phyloP scores from a whole-genome alignment of 306 rosid species.

The Dryas drummondii region DNA sequence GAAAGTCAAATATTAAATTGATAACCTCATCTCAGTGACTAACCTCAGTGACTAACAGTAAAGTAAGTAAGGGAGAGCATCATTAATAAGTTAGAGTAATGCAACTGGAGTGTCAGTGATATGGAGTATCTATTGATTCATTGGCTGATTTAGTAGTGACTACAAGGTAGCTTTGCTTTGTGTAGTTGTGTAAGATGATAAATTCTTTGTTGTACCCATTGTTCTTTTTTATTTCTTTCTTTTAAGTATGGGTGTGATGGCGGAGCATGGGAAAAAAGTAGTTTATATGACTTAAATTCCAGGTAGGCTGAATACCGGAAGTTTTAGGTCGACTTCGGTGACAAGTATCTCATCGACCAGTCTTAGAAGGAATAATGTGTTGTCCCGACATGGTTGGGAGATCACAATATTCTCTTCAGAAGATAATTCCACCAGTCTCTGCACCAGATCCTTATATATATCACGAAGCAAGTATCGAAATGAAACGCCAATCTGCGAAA shows the following conservation, averaged over 20 bases:
- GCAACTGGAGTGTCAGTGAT: neutral
- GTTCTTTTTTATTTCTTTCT: neutral
- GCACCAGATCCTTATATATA: slow-evolving; percentile 74
- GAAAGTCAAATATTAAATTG: slow-evolving; percentile 12
- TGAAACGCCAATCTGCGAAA: slow-evolving; percentile 59
- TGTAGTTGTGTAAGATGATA: slow-evolving; percentile 1
- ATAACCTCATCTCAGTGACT: neutral
- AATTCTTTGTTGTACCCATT: neutral
- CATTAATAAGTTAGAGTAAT: neutral
- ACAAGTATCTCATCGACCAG: slow-evolving; percentile 87
- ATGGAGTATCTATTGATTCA: neutral
- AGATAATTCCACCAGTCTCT: slow-evolving; percentile 67
- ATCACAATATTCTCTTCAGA: slow-evolving; percentile 69
- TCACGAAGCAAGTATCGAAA: slow-evolving; percentile 65
- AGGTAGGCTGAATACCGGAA: slow-evolving; percentile 64
- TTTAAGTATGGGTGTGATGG: neutral
- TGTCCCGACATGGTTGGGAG: slow-evolving; percentile 94
- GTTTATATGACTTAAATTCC: slow-evolving; percentile 14
- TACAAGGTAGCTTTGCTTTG: slow-evolving; percentile 2
- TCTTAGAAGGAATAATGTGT: slow-evolving; percentile 75
- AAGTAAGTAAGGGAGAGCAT: neutral
- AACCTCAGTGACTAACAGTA: neutral
- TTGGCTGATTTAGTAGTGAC: neutral
- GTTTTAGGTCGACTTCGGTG: slow-evolving; percentile 71
- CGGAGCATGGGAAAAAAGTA: neutral